Evolutionary conservation across 371 early-diverging fungal species (phyloP), one percentile per base, ranked within the genome.

Genomic region (Umbelopsis sp.): DNA sequence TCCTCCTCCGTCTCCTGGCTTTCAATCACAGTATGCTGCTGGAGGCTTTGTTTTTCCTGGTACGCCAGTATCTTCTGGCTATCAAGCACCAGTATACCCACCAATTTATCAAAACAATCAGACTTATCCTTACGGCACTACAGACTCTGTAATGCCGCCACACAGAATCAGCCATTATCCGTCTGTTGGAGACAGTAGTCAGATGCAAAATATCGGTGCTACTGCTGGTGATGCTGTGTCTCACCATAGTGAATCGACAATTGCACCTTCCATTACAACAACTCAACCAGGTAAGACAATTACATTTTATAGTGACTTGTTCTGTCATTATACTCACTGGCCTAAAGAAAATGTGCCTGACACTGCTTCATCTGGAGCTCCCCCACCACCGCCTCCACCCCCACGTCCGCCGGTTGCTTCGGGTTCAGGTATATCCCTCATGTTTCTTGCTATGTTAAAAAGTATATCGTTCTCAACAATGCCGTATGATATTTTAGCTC

Each of bases 381-480:
- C 74, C 44, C 65, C 67, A 24, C 72, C 52, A 12, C 68, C 66
- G 1, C 72, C 75, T 1, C 72, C 75, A 1, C 76, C 76, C 14
- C 76, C 76, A 0, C 73, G 10, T 41, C 41, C 41, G 1, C 41
- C 41, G 12, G 41, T 7, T 41, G 12, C 12, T 7, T 41, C 41
- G 12, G 12, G 5, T 41, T 41, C 12, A 41, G 41, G 12, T 41
- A 41, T 41, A 41, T 12, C 41, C 7, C 7, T 41, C 41, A 41
- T 41, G 12, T 7, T 41, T 7, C 41, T 10, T 41, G 1, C 12
- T 41, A 41, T 41, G 12, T 41, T 12, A 7, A 41, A 12, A 41
- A 2, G 12, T 7, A 12, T 41, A 41, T 41, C 12, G 1, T 10
- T 10, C 41, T 41, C 41, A 48, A 16, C n/a, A 16, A 16, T 48